Base-by-base conservation (phyloP, 176 grass and related monocot species). In the Neostapfia colusana region DNA sequence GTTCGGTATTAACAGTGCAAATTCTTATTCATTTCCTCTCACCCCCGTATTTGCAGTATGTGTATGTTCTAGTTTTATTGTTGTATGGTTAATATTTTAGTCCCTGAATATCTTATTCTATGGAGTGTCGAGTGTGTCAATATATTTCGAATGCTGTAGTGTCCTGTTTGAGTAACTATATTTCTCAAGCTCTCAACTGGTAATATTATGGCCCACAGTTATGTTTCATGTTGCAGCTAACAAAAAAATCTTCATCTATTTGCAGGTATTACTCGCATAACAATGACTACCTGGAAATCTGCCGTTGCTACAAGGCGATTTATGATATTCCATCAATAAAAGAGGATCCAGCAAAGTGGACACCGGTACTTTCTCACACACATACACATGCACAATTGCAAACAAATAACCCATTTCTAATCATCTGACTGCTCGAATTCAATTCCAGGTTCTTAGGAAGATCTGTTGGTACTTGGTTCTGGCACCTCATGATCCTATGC, bases 211-310 rank as follows among this genome's bases (percentile, higher is more conserved):
- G 10, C 7, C 63, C 17, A 46, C 2, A 31, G 15, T 10, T 78
- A 66, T 25, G 37, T 83, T 66, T 21, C 10, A 0, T 73, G 72
- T 72, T 37, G 37, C 50, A 69, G 10, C 3, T 18, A 3, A 37
- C 37, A 39, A 9, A 2, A 54, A 54, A 75, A 55, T 63, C 50
- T 9, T 38, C 24, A 12, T 70, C 15, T 74, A 7, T 43, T 73
- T 82, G 37, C 84, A 98, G 95, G 11, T 95, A 98, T 69, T 88
- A 95, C 59, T 84, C 69, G 3, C 87, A 95, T 84, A 87, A 90
- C 72, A 92, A 95, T 92, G 95, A 95, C 50, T 98, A 98, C 77
- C 55, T 98, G 46, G 95, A 98, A 74, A 98, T 98, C 73, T 92
- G 80, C 73, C 91, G 91, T 43, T 86, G 91, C 73, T 98, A 95